Base-by-base conservation (phyloP, 495 filamentous ascomycete species). In the Diplogelasinospora grovesii region DNA sequence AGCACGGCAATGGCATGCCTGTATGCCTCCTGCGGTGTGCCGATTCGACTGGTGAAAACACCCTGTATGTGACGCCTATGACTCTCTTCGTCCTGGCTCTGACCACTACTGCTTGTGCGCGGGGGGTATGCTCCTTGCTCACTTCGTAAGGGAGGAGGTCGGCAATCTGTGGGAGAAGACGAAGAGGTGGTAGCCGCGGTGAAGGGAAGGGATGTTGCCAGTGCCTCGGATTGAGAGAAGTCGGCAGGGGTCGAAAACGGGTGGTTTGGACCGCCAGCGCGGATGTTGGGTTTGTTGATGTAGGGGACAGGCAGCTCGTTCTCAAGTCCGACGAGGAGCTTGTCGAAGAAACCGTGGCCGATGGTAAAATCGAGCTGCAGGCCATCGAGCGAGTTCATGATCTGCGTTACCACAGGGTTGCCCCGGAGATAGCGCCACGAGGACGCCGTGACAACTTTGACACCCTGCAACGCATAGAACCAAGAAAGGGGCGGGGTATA, bases 401-500 rank as follows among this genome's bases (percentile, higher is more conserved):
- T 73, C 10, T 66, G 65, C 3, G 65, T 65, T 21, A 74, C 64
- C 4, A 71, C 65, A 5, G 63, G 58, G 48, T 70, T 74, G 19
- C 53, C 55, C 9, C 74, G 57, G 8, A 78, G 53, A 61, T 69
- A 78, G 27, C 69, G 69, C 70, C 69, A 73, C 11, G 66, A 68
- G 5, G 66, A 60, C 5, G 69, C 64, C 2, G 69, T 70, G 45
- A 71, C 58, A 15, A 71, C 68, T 31, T 78, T 77, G 32, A 77
- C 69, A 8, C 75, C 75, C 40, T 77, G 75, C 50, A 77, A 77
- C n/a, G 73, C 64, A 41, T 76, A 71, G 36, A 78, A 77, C 71
- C 70, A 77, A 0, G 69, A 66, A 5, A 77, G 51, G 9, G 75
- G 74, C 13, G 75, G 50, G 5, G 54, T 49, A 45, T 78, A 76